These are phyloP conservation scores for Sisymbrium altissimum DNA, from an alignment of 345 rosid genomes.

Conservation along the genomic window DNA sequence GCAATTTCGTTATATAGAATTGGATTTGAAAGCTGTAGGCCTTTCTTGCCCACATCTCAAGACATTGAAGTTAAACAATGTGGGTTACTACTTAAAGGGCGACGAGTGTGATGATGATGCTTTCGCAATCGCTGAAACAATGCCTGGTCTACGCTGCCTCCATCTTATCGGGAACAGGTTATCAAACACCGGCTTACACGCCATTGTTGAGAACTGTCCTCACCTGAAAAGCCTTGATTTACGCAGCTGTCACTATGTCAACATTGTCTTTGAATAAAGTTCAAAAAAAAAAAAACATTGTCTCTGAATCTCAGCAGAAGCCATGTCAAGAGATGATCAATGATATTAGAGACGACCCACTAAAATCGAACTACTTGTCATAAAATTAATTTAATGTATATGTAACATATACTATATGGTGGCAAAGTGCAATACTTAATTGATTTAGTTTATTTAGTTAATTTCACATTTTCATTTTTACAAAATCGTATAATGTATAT, in stretches of 20 bases:
- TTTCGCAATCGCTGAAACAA: background rate
- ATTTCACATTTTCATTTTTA: background rate
- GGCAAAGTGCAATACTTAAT: too few species aligned
- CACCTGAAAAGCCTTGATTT: background rate
- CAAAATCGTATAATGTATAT: background rate
- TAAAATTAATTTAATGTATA: too few species aligned
- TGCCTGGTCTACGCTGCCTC: background rate
- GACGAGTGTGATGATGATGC: background rate
- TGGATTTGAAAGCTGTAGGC: background rate
- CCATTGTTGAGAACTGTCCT: background rate
- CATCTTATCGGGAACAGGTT: background rate
- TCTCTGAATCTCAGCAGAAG: background rate
- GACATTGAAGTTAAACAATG: background rate
- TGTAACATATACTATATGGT: too few species aligned
- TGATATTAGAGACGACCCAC: too few species aligned
- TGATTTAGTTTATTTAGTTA: background rate
- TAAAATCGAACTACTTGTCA: too few species aligned
- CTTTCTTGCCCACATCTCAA: background rate
- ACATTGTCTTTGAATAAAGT: background rate
- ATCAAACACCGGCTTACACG: background rate
- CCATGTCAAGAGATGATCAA: background rate
- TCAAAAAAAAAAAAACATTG: too few species aligned
- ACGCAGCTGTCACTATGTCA: background rate
- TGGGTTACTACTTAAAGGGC: background rate
- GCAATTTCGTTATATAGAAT: background rate